These are phyloP conservation scores for Elasticomyces elasticus DNA, from an alignment of 495 filamentous ascomycete genomes.

Conservation along the genomic window DNA sequence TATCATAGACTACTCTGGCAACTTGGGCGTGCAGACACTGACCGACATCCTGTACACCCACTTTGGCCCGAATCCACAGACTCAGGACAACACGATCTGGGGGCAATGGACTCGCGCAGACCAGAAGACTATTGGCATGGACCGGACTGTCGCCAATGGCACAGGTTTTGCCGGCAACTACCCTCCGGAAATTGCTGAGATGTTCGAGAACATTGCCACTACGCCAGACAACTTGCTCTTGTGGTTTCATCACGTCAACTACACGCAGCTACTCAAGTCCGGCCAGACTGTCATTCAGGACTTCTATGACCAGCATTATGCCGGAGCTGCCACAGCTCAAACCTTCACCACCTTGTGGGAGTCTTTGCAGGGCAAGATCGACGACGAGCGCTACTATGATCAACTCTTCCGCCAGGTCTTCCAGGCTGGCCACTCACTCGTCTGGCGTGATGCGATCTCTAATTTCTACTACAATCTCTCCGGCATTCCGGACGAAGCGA, in stretches of 20 bases:
- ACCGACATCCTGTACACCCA: constrained; percentile 58
- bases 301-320: constrained; percentile 65
- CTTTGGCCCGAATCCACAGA: constrained; percentile 56
- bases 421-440: constrained; percentile 58
- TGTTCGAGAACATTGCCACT: constrained; percentile 50
- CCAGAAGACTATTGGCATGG: constrained; percentile 53
- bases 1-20: constrained; percentile 61
- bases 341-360: constrained; percentile 47
- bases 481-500: constrained; percentile 43
- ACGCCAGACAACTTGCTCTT: constrained; percentile 61
- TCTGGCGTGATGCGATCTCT: constrained; percentile 58
- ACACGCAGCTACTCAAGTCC: constrained; percentile 52
- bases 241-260: constrained; percentile 70
- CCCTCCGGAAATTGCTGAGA: constrained; percentile 45
- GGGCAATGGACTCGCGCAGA: constrained; percentile 66
- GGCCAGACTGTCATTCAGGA: constrained; percentile 67
- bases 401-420: constrained; percentile 48
- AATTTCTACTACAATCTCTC: constrained; percentile 53
- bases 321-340: constrained; percentile 49
- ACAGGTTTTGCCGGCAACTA: constrained; percentile 59
- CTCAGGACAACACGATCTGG: constrained; percentile 59
- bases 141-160: constrained; percentile 57
- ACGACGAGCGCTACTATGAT: constrained; percentile 51
- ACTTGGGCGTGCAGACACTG: constrained; percentile 60
- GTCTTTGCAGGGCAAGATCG: constrained; percentile 45